Base-by-base conservation (phyloP, 2,329 filamentous ascomycete species). In the Exophiala xenobiotica region DNA sequence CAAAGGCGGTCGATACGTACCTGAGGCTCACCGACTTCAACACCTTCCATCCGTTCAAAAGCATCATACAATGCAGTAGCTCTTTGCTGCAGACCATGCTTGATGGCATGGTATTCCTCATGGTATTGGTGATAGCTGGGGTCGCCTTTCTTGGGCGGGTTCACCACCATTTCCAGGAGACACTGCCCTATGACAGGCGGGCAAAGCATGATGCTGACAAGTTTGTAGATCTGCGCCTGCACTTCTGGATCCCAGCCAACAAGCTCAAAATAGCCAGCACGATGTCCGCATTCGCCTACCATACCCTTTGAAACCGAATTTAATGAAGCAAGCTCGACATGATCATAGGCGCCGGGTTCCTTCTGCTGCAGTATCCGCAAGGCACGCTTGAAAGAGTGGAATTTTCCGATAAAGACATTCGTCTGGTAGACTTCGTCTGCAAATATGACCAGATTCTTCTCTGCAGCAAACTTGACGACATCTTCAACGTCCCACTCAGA, bases 341-440 rank as follows among this genome's bases (percentile, higher is more conserved):
- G 70, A 71, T 95, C 88, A 74, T 90, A 97, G 68, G 83, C 85
- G 65, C 83, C 87, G 1, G 86, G 82, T 38, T 78, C 72, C 67
- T 86, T 74, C 69, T 86, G 78, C 71, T 97, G 92, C 64, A 97
- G 75, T 62, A 86, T 67, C 58, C 91, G 83, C 44, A 99, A 81
- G 33, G 86, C 84, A 64, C 87, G 84, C 77, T 97, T 97, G 85
- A 99, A 97, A 65, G 88, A 95, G 74, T 88, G 83, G 78, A 99
- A 99, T 69, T 92, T 80, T 70, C 93, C 93, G 56, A 59, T 77
- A 74, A 99, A 99, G 63, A 99, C 88, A 72, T 99, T 99, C 67
- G 93, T 97, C 75, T 99, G 93, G 81, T 99, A 99, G 29, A 99
- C 93, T 73, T 99, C 93, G 67, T 99, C 93, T 46, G 93, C 93